Conservation (phyloP, 352 stramenopile genomes). For the Phytophthora sansomeana region DNA sequence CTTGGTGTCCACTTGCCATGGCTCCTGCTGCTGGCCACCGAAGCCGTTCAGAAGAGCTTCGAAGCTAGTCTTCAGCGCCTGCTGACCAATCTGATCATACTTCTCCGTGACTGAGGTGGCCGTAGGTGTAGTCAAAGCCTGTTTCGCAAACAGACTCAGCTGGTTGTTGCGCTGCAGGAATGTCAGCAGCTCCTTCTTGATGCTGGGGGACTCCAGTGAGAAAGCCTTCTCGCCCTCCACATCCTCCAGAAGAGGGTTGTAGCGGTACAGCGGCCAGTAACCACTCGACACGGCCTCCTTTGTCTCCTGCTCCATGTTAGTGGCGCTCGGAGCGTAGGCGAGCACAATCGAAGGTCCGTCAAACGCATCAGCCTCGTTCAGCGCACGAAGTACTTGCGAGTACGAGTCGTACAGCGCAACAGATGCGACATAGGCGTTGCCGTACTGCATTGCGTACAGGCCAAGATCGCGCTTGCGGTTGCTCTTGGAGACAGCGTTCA, state of each 20-base stretch:
- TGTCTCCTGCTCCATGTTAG: conserved; percentile 90
- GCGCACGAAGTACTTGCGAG: conserved; percentile 86
- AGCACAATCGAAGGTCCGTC: conserved; percentile 92
- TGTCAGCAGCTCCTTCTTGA: conserved; percentile 90
- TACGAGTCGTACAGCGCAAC: conserved; percentile 92
- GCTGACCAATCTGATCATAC: conserved; percentile 83
- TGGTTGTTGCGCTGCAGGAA: conserved; percentile 93
- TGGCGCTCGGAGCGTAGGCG: conserved; percentile 86
- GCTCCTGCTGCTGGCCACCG: conserved; percentile 48
- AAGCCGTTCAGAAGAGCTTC: conserved; percentile 80
- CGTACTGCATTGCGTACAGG: conserved; percentile 94
- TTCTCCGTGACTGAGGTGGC: conserved; percentile 62
- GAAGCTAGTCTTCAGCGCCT: conserved; percentile 87
- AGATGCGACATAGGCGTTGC: conserved; percentile 93
- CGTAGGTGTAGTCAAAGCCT: conserved; percentile 57
- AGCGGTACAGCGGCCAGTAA: conserved; percentile 95
- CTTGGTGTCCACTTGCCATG: conserved; percentile 77
- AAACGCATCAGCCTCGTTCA: conserved; percentile 92
- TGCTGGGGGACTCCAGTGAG: conserved; percentile 90
- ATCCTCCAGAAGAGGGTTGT: conserved; percentile 85
- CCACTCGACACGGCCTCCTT: conserved; percentile 86
- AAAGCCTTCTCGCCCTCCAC: conserved; percentile 89
- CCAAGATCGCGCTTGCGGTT: conserved; percentile 93
- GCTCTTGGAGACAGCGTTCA: conserved; percentile 64
- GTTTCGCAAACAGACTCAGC: conserved; percentile 89